Evolutionary conservation across 352 stramenopile species (phyloP), one percentile per base, ranked within the genome.

Genomic region (Achlya hypogyna): DNA sequence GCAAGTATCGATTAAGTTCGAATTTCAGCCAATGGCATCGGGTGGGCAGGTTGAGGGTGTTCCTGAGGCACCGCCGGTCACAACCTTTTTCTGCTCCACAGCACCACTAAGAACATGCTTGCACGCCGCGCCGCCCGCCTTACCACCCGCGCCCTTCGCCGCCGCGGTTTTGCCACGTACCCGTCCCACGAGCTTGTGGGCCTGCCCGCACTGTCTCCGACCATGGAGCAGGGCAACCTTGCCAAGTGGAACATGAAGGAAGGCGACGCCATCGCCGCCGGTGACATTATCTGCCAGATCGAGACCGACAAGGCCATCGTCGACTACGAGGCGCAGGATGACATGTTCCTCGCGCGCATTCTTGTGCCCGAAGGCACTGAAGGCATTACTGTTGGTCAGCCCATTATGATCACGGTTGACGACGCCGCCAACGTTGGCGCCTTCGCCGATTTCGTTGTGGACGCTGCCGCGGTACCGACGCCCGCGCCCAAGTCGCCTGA

Each of bases 251-350:
- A 91, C 72, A 63, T 84, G 62, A 94, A 96, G 75, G 91, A 97
- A 67, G 96, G 96, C 31, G 88, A 97, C 40, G 78, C 77, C 29
- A 98, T 99, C 75, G 76, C 69, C 25, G 88, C 96, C 0, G 96
- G 96, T 28, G 93, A 98, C 74, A 91, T 98, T 34, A 88, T 99
- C 63, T 98, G 92, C 75, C 84, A 98, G 69, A 97, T 99, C 63
- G 96, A 99, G 78, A 99, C 97, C 1, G 97, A 99, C 83, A 99
- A 99, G 84, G 97, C 97, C 14, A 96, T 96, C n/a, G 96, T 99
- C 51, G 96, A 99, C 77, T 99, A 97, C 74, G 97, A 99, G 77
- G 89, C 93, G 10, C 96, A 98, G 74, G 96, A 99, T 75, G 97
- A 99, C 63, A 89, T 91, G 74, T 90, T 96, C 63, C 72, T 99